Conservation (phyloP, 495 filamentous ascomycete genomes). For the Achaetomiella virescens region DNA sequence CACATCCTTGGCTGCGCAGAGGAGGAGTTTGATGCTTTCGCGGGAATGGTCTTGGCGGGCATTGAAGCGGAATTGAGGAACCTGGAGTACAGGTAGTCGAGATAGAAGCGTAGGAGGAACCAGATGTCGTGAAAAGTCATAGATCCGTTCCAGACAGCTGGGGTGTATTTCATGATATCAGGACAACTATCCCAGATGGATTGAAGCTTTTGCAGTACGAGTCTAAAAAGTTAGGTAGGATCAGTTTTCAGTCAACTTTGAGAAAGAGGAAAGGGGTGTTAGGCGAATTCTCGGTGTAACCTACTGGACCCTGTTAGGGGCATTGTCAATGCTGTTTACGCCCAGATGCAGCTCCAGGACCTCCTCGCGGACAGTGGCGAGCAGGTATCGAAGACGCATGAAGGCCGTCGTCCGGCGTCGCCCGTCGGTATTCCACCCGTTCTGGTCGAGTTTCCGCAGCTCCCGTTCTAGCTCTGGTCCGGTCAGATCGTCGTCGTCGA, state of each 20-base stretch:
- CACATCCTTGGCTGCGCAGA: slow-evolving; percentile 7
- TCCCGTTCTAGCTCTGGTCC: slow-evolving; percentile 5
- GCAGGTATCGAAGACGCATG: slow-evolving; percentile 10
- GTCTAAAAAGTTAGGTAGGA: too few relatives aligned
- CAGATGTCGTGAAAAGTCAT: slow-evolving; percentile 9
- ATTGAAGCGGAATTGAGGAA: slow-evolving; percentile 9
- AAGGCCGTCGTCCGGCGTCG: slow-evolving; percentile 6
- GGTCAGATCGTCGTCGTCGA: slow-evolving; percentile 9
- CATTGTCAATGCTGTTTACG: background rate
- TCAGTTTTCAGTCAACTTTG: too few relatives aligned
- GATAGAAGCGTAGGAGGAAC: slow-evolving; percentile 7
- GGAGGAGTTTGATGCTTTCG: background rate
- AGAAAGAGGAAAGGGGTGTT: background rate
- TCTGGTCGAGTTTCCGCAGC: slow-evolving; percentile 5
- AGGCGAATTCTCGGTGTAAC: background rate
- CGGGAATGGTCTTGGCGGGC: slow-evolving; percentile 8
- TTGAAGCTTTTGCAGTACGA: slow-evolving; percentile 8
- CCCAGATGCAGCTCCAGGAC: slow-evolving; percentile 8
- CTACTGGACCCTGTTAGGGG: background rate
- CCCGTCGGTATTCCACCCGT: slow-evolving; percentile 11
- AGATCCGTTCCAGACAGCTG: background rate
- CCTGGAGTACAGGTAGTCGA: slow-evolving; percentile 12
- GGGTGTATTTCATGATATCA: slow-evolving; percentile 5
- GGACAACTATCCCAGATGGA: slow-evolving; percentile 8
- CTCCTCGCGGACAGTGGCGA: slow-evolving; percentile 8